phyloP scores from a whole-genome alignment of 2,329 filamentous ascomycete genomes.

The Trematosphaeria pertusa region DNA sequence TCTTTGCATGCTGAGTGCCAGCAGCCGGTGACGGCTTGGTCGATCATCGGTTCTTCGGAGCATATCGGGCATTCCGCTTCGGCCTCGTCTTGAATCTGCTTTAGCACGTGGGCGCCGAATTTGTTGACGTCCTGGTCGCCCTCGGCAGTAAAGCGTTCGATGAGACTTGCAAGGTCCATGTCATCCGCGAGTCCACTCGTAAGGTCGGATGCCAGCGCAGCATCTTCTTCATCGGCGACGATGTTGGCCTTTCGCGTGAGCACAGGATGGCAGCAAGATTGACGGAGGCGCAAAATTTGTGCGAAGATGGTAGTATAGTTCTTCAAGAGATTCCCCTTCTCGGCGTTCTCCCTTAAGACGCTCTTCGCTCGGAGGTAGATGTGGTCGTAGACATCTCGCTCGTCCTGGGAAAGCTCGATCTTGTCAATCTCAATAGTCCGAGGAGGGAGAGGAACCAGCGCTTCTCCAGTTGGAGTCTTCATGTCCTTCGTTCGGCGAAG shows the following conservation, averaged over 20 bases:
- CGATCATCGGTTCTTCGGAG: constrained; percentile 92
- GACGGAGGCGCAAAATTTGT: constrained; percentile 89
- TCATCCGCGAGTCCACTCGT: constrained; percentile 86
- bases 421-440: constrained; percentile 86
- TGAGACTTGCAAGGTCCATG: constrained; percentile 89
- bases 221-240: constrained; percentile 87
- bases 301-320: constrained; percentile 97
- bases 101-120: constrained; percentile 86
- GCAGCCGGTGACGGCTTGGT: constrained; percentile 92
- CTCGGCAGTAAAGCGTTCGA: constrained; percentile 78
- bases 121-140: constrained; percentile 67
- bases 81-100: constrained; percentile 89
- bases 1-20: constrained; percentile 98
- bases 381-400: constrained; percentile 90
- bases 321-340: constrained; percentile 91
- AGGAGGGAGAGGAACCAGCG: constrained; percentile 80
- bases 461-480: constrained; percentile 87
- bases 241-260: constrained; percentile 85
- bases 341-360: constrained; percentile 84
- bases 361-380: constrained; percentile 84
- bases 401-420: constrained; percentile 82
- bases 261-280: constrained; percentile 92
- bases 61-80: constrained; percentile 93
- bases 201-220: constrained; percentile 77
- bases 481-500: constrained; percentile 96